These are phyloP conservation scores for Pichia phayaonensis DNA, from an alignment of 805 yeast species.

Conservation along the genomic window DNA sequence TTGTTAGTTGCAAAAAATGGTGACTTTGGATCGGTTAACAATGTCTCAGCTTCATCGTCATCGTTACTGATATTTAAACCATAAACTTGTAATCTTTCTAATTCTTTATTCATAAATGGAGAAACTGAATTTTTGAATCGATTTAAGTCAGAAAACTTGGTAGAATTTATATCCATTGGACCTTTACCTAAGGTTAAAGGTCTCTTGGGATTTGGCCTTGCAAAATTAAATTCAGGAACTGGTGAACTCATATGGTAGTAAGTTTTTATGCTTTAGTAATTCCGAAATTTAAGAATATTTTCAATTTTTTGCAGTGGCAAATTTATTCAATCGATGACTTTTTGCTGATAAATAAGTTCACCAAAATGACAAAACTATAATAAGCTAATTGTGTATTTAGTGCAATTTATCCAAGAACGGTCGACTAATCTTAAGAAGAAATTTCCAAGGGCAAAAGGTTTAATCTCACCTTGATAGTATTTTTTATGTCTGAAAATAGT, in stretches of 20 bases:
- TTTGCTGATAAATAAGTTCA: background rate
- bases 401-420: too few relatives aligned
- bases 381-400: too few relatives aligned
- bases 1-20: constrained; percentile 19
- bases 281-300: background rate
- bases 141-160: background rate
- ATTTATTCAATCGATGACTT: background rate
- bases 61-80: constrained; percentile 57
- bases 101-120: constrained; percentile 12
- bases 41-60: constrained; percentile 25
- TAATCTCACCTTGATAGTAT: background rate
- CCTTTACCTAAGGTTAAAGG: constrained; percentile 2
- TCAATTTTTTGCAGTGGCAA: background rate
- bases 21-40: constrained; percentile 19
- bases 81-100: constrained; percentile 21
- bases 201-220: constrained; percentile 8
- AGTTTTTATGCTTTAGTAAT: background rate
- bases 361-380: background rate
- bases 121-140: constrained; percentile 1
- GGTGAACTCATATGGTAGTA: constrained; percentile 12
- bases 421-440: background rate
- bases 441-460: background rate
- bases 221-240: constrained; percentile 6
- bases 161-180: background rate
- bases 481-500: background rate